Base-by-base conservation (phyloP, 495 filamentous ascomycete species). In the Neohortaea acidophila region DNA sequence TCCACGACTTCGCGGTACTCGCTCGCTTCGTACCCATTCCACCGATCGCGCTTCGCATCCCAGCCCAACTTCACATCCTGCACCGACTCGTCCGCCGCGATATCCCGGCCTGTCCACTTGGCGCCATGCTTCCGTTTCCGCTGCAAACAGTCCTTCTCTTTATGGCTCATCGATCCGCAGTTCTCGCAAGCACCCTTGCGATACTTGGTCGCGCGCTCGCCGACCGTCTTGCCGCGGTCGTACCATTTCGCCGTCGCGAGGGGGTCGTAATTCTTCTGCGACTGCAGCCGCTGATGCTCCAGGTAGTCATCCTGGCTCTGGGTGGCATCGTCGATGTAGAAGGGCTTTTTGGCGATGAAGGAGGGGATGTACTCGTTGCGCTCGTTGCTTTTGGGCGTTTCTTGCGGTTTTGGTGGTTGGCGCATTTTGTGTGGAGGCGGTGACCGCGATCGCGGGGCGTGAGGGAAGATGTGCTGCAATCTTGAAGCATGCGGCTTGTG, bases 141-240 rank as follows among this genome's bases (percentile, higher is more conserved):
- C 53, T 75, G 84, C 31, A 96, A 63, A 54, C 89, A 97, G 49
- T 93, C 86, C 53, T 91, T 94, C 19, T 77, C 80, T 55, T 89
- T 91, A 63, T 97, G 89, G 47, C 81, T 84, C 76, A 92, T 84
- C 20, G 85, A 81, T 52, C 89, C 89, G 65, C 89, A 97, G 64
- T 97, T 97, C 59, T 93, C 84, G 61, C 89, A 97, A 28, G 89
- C 84, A 50, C 89, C 89, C 63, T 94, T 94, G 50, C 91, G 82
- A 60, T 82, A 97, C 54, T 94, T 96, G 44, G 89, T 97, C 21
- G 84, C 83, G 5, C 82, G 82, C 11, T 81, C 79, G 2, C 79
- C 84, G 14, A 69, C 59, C 52, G 81, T 78, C 59, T 77, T 79
- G 45, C 84, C 82, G 24, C 87, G 75, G 32, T 87, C 82, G 58